A percentile compares a stretch with the other conserved stretches of the same genome.
Evolutionary conservation across 106 monocot genomes (phyloP).

Genomic region (Dendrobium chrysotoxum): DNA sequence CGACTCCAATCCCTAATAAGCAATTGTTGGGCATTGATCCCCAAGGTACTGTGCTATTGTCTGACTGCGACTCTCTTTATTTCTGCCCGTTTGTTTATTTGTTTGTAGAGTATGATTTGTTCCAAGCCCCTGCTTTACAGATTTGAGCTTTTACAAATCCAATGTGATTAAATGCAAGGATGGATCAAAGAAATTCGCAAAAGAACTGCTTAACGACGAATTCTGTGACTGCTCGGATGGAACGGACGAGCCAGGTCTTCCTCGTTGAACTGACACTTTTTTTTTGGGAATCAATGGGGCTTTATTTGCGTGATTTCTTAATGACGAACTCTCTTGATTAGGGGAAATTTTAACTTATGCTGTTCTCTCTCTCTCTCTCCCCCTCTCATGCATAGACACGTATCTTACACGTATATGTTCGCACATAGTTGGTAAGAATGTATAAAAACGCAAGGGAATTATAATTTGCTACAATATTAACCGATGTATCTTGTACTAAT

Average conservation of each 20-base stretch:
- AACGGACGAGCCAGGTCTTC: constrained; percentile 88
- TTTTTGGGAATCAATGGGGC: background rate
- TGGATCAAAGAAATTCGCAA: constrained; percentile 82
- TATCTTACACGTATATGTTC: too few relatives aligned
- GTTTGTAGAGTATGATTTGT: background rate
- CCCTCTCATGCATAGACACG: too few relatives aligned
- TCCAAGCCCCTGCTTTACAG: background rate
- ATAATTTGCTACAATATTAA: background rate
- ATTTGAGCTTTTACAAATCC: constrained; percentile 46
- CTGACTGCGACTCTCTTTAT: background rate
- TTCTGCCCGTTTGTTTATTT: background rate
- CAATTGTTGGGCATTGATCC: constrained; percentile 10
- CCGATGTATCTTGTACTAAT: background rate
- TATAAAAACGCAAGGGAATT: background rate
- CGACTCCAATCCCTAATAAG: background rate
- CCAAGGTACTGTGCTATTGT: constrained; percentile 1
- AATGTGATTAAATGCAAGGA: constrained; percentile 86
- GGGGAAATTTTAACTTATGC: background rate
- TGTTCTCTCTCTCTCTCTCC: background rate
- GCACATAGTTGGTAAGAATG: background rate
- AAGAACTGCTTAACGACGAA: constrained; percentile 82
- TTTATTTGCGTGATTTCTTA: background rate
- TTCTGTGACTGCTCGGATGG: constrained; percentile 97
- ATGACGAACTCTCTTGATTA: background rate
- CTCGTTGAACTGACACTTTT: background rate